phyloP scores from a whole-genome alignment of 83 land plant species.

The Diphasiastrum complanatum region DNA sequence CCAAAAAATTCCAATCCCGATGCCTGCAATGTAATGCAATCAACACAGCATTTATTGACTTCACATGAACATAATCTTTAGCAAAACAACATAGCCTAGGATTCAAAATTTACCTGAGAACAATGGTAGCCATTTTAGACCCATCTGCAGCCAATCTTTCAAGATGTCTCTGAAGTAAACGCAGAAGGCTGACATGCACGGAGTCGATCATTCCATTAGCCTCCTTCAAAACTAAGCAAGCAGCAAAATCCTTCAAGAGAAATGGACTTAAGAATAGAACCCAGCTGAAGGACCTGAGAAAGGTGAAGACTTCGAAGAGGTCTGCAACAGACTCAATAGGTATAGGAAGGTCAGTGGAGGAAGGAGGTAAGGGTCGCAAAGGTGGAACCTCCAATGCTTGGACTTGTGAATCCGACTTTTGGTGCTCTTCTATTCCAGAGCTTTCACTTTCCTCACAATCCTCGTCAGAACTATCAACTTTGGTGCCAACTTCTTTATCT shows the following conservation, averaged over 20 bases:
- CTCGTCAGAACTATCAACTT: too few relatives aligned
- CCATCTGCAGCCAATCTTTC: constrained; percentile 48
- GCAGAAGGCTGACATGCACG: constrained; percentile 53
- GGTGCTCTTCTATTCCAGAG: too few relatives aligned
- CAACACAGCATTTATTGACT: not conserved
- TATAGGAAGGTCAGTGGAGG: constrained; percentile 50
- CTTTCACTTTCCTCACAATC: too few relatives aligned
- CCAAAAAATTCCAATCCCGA: constrained; percentile 21
- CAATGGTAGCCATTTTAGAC: constrained; percentile 34
- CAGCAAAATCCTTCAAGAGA: constrained; percentile 54
- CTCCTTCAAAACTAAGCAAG: constrained; percentile 35
- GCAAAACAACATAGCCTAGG: not conserved
- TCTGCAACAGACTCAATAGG: constrained; percentile 46
- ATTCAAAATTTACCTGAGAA: constrained; percentile 48
- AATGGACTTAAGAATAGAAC: constrained; percentile 58
- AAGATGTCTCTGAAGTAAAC: constrained; percentile 49
- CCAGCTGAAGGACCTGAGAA: constrained; percentile 54
- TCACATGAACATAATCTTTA: not conserved
- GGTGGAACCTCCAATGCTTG: too few relatives aligned
- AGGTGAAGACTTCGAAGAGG: constrained; percentile 56
- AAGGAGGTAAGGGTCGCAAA: constrained; percentile 45
- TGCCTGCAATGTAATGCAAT: constrained; percentile 1
- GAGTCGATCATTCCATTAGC: constrained; percentile 53
- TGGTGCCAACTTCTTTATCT: too few relatives aligned
- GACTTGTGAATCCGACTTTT: too few relatives aligned